Conservation (phyloP, 768 basidiomycete genomes). For the Sporobolomyces roseus region DNA sequence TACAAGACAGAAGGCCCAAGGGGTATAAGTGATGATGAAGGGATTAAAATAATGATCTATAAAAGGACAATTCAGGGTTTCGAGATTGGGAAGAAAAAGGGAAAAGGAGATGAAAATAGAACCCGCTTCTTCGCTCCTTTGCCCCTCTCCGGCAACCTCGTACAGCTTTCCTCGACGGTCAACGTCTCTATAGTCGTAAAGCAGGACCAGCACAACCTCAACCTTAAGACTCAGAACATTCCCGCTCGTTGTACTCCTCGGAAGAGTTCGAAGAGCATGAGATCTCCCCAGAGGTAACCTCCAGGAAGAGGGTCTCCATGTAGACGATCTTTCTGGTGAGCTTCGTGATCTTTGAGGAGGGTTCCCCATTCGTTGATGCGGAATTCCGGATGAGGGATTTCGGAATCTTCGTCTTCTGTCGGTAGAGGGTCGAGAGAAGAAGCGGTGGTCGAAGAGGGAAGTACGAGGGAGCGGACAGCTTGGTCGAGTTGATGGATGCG, state of each 20-base stretch:
- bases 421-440: conserved; percentile 1
- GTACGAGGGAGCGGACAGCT: conserved; percentile 40
- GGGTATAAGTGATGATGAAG: too few species aligned
- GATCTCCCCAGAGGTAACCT: conserved; percentile 39
- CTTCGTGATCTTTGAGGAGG: conserved; percentile 40
- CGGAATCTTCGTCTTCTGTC: not conserved
- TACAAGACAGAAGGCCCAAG: too few species aligned
- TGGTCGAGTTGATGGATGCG: conserved; percentile 43
- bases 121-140: too few species aligned
- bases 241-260: not conserved
- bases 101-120: too few species aligned
- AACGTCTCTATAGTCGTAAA: not conserved
- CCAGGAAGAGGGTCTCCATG: conserved; percentile 43
- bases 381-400: conserved; percentile 34
- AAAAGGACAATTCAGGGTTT: too few species aligned
- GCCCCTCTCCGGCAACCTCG: too few species aligned
- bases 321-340: conserved; percentile 42
- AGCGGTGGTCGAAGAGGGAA: conserved; percentile 17
- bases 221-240: not conserved
- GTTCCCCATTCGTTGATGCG: conserved; percentile 40
- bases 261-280: conserved; percentile 42
- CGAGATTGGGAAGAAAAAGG: too few species aligned
- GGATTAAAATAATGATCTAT: too few species aligned
- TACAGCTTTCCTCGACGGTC: not conserved
- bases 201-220: not conserved